These are phyloP conservation scores for Fusarium brevicatenulatum DNA, from an alignment of 2,329 filamentous ascomycete genomes.

Conservation along the genomic window DNA sequence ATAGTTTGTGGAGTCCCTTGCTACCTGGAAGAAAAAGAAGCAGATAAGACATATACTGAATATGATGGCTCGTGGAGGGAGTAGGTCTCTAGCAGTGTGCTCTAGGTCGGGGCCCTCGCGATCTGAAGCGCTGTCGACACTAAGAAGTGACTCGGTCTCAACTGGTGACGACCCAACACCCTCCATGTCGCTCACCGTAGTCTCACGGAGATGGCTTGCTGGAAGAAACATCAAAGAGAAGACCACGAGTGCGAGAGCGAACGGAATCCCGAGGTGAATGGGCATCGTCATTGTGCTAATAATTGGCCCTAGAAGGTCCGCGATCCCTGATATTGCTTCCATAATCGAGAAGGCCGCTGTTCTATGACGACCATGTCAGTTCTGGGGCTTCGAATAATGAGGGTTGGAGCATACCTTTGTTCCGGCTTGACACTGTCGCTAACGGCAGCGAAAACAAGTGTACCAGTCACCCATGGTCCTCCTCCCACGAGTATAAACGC, in stretches of 20 bases:
- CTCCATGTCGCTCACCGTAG: background rate
- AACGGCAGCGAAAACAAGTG: background rate
- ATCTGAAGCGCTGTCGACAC: no score
- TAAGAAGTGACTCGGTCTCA: background rate
- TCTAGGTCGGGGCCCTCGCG: background rate
- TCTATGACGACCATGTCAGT: background rate
- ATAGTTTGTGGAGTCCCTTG: background rate
- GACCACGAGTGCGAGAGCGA: background rate
- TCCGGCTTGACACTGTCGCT: background rate
- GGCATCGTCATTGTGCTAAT: background rate
- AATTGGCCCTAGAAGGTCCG: background rate
- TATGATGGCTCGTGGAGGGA: background rate
- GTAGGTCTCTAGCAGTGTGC: no score
- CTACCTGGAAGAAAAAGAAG: background rate
- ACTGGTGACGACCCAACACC: no score
- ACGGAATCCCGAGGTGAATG: background rate
- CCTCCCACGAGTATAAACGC: background rate
- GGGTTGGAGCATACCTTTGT: background rate
- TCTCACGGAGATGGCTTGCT: background rate
- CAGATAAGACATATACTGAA: background rate
- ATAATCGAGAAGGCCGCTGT: slow-evolving; percentile 2
- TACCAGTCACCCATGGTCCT: background rate
- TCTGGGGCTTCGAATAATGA: fast-evolving
- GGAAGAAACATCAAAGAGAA: background rate
- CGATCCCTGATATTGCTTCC: background rate